phyloP scores from a whole-genome alignment of 139 green algal species.

The Volvox reticuliferus region DNA sequence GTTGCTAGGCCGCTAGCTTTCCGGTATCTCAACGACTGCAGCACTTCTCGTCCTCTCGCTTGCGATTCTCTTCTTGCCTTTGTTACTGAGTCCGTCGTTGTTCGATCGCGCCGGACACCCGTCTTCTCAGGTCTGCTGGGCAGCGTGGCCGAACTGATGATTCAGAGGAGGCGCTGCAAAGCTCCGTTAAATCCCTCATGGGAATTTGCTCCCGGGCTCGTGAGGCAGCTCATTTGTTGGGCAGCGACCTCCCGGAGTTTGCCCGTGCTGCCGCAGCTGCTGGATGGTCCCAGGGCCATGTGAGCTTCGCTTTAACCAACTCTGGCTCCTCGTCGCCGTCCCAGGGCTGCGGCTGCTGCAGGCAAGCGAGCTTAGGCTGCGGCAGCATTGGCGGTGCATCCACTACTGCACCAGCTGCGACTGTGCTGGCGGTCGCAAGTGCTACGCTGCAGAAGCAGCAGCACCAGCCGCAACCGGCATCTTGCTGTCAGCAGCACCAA shows the following conservation, averaged over 20 bases:
- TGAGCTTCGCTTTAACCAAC: neutral
- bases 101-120: no score
- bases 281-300: neutral
- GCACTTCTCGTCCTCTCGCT: no score
- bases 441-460: neutral
- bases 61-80: no score
- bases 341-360: neutral
- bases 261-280: neutral
- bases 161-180: neutral
- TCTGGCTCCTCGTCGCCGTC: neutral
- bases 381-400: neutral
- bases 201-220: neutral
- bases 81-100: no score
- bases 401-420: neutral
- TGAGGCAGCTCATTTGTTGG: constrained; percentile 14
- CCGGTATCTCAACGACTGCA: no score
- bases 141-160: neutral
- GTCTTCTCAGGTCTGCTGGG: neutral
- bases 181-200: neutral
- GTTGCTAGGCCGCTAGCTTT: no score
- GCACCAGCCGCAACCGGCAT: neutral
- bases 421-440: neutral
- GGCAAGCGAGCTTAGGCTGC: neutral
- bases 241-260: constrained; percentile 29
- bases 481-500: neutral